Conservation (phyloP, 2,329 filamentous ascomycete species). For the Sporothrix inflata region DNA sequence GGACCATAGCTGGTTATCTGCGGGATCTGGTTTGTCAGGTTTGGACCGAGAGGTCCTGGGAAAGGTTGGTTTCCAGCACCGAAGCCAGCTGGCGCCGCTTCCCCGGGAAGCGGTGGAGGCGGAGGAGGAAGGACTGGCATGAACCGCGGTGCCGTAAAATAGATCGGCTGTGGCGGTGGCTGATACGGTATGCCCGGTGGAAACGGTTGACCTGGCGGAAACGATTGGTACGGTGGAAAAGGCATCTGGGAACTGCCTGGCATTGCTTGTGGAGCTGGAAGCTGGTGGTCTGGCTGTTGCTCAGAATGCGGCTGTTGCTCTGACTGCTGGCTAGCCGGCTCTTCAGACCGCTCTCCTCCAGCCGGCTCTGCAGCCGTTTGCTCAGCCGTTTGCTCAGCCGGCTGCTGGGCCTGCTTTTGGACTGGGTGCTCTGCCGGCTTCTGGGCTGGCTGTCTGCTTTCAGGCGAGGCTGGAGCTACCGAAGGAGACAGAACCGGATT, state of each 20-base stretch:
- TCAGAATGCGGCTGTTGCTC: not conserved
- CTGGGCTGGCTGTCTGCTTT: not conserved
- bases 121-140: constrained; percentile 29
- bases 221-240: not conserved
- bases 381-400: not conserved
- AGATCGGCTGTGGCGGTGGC: not conserved
- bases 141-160: not conserved
- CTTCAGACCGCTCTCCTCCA: not conserved
- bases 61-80: not conserved
- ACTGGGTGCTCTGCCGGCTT: not conserved
- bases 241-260: not conserved
- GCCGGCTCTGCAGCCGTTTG: not conserved
- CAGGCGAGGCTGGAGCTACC: not conserved
- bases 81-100: not conserved
- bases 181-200: constrained; percentile 3
- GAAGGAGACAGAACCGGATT: not conserved
- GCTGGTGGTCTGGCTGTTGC: not conserved
- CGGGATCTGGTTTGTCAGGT: not conserved
- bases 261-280: not conserved
- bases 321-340: not conserved
- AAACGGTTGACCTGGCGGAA: constrained; percentile 15
- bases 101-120: constrained; percentile 26
- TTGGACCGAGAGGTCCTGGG: not conserved
- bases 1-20: not conserved
- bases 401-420: not conserved